Evolutionary conservation across 2,329 filamentous ascomycete species (phyloP), one percentile per base, ranked within the genome.

Genomic region (Mycosphaerella arachidis): DNA sequence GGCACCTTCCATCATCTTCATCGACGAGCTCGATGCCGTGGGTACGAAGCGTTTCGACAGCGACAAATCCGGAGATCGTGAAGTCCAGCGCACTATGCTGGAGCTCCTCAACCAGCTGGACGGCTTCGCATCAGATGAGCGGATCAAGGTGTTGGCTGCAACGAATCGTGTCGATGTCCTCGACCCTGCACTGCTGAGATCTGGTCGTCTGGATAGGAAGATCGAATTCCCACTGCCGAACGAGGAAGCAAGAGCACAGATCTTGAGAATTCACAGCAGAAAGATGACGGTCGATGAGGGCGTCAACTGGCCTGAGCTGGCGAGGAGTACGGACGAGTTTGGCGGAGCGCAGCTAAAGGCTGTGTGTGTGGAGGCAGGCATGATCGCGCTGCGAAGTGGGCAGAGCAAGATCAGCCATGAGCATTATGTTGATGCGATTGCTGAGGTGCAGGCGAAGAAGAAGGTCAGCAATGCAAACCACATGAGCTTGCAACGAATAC

Each of bases 1-100:
- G 82, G 94, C 94, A 0, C 95, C 94, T 0, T 92, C 94, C 60
- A 99, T 99, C 76, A 99, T 99, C 77, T 99, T 99, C 82, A 97
- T 99, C 71, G 94, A 99, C 78, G 94, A 99, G 78, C 81, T 99
- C 65, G 94, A 99, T 74, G 94, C 94, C 59, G 89, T 99, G n/a
- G 94, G 94, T 67, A 97, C 93, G 56, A 97, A 97, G 80, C 93
- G 94, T 73, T 99, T 99, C 80, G 94, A 99, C 76, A 96, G 91
- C 68, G 92, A 97, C 75, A 99, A 97, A 83, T 94, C 90, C 62
- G 94, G 94, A 78, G 94, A 99, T 76, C 86, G 94, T 76, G 94
- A 99, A 79, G 94, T 99, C 48, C 94, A 99, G 79, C 86, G 94
- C 75, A 99, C 94, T 59, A 99, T 99, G 95, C 82, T 99, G 80